Conservation (phyloP, 1,284 basidiomycete genomes). For the Cutaneotrichosporon curvatum region DNA sequence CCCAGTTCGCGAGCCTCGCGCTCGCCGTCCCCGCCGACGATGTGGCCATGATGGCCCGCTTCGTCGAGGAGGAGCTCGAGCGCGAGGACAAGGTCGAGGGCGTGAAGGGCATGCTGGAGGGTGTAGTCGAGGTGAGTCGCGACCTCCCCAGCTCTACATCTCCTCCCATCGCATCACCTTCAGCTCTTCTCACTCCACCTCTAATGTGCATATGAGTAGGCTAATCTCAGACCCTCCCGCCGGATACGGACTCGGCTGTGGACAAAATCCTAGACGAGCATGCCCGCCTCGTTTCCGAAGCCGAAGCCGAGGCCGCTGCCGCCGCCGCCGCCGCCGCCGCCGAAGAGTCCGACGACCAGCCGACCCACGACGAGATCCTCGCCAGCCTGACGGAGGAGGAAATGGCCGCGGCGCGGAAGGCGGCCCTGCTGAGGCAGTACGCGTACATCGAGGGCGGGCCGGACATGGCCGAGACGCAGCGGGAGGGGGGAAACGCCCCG, state of each 20-base stretch:
- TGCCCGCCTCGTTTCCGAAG: constrained; percentile 18
- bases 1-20: constrained; percentile 27
- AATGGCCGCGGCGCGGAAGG: constrained; percentile 31
- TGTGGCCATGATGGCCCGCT: constrained; percentile 44
- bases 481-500: constrained; percentile 17
- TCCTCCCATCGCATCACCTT: too few relatives aligned
- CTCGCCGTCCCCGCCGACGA: constrained; percentile 38
- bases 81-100: constrained; percentile 45
- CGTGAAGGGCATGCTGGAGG: constrained; percentile 44
- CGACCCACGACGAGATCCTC: constrained; percentile 25
- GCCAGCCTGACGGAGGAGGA: constrained; percentile 39
- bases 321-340: constrained; percentile 8
- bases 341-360: too few relatives aligned
- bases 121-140: constrained; percentile 33
- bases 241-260: constrained; percentile 29
- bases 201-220: background rate
- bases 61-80: constrained; percentile 45
- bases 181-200: too few relatives aligned
- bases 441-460: constrained; percentile 41
- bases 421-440: constrained; percentile 41
- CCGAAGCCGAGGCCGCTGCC: constrained; percentile 18
- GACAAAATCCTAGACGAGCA: constrained; percentile 32
- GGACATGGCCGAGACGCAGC: constrained; percentile 10
- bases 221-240: constrained; percentile 5
- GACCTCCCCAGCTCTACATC: constrained; percentile 3